Evolutionary conservation across 2,329 filamentous ascomycete species (phyloP).

Genomic region (Calycina marina): DNA sequence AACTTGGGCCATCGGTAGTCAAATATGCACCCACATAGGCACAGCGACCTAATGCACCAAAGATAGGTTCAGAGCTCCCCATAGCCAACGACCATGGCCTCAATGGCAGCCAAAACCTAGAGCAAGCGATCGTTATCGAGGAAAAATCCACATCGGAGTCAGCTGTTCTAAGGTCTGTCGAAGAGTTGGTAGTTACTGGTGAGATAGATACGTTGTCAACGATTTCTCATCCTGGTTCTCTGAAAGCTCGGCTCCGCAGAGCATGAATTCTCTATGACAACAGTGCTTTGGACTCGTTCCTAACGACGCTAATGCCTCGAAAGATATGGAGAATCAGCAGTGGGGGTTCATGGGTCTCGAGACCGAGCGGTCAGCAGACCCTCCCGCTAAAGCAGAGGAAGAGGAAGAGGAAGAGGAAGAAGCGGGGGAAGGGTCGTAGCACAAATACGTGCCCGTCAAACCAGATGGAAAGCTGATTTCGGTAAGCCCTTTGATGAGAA

Average conservation of each 20-base stretch:
- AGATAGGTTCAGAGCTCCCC: too few relatives aligned
- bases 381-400: conserved; percentile 30
- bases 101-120: too few relatives aligned
- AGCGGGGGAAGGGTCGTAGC: conserved; percentile 29
- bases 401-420: conserved; percentile 36
- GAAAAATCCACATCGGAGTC: too few relatives aligned
- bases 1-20: background rate
- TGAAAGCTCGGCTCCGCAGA: too few relatives aligned
- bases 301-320: conserved; percentile 1
- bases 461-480: conserved; percentile 33
- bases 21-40: background rate
- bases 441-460: conserved; percentile 1
- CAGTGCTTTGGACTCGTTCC: conserved; percentile 5
- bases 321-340: conserved; percentile 18
- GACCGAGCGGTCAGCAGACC: conserved; percentile 30
- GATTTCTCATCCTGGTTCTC: background rate
- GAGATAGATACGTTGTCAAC: too few relatives aligned
- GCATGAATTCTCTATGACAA: too few relatives aligned
- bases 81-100: too few relatives aligned
- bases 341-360: conserved; percentile 36
- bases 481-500: conserved; percentile 22
- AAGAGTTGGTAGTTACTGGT: too few relatives aligned
- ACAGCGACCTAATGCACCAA: too few relatives aligned
- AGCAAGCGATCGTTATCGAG: too few relatives aligned
- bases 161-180: too few relatives aligned